These are phyloP conservation scores for Discostella stelligeroides DNA, from an alignment of 108 stramenopile genomes.

Conservation along the genomic window DNA sequence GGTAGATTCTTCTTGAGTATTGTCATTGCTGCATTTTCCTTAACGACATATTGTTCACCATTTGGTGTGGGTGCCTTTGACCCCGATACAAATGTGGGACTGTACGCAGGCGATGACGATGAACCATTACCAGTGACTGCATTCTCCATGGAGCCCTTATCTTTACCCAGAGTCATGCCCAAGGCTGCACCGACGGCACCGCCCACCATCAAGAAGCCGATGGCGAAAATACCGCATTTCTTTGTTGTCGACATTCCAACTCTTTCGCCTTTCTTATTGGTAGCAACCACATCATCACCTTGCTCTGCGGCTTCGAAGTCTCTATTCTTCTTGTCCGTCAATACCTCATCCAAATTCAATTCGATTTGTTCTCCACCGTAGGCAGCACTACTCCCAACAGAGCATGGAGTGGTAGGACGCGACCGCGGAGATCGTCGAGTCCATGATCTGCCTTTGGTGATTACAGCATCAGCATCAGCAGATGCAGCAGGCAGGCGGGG, in stretches of 20 bases:
- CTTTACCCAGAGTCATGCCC: background rate
- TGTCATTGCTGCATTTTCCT: constrained; percentile 13
- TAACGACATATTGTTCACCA: background rate
- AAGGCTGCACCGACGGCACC: background rate
- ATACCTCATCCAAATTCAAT: constrained; percentile 6
- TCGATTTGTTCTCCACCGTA: constrained; percentile 11
- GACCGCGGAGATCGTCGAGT: background rate
- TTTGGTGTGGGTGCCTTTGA: background rate
- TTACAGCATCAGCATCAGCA: too few species aligned
- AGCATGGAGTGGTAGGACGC: background rate
- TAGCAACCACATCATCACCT: background rate
- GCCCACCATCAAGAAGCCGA: background rate
- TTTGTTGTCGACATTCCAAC: background rate
- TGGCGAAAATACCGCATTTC: background rate
- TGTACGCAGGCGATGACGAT: background rate
- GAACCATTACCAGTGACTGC: background rate
- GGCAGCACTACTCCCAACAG: background rate
- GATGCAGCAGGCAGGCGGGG: background rate
- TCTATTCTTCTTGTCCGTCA: background rate
- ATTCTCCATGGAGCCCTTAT: background rate
- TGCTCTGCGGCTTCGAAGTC: background rate
- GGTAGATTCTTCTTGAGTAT: constrained; percentile 22
- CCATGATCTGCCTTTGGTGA: background rate
- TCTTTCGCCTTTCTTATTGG: background rate
- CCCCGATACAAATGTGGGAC: background rate